These are phyloP conservation scores for Fusarium verticillioides DNA, from an alignment of 2,329 filamentous ascomycete genomes.

Conservation along the genomic window DNA sequence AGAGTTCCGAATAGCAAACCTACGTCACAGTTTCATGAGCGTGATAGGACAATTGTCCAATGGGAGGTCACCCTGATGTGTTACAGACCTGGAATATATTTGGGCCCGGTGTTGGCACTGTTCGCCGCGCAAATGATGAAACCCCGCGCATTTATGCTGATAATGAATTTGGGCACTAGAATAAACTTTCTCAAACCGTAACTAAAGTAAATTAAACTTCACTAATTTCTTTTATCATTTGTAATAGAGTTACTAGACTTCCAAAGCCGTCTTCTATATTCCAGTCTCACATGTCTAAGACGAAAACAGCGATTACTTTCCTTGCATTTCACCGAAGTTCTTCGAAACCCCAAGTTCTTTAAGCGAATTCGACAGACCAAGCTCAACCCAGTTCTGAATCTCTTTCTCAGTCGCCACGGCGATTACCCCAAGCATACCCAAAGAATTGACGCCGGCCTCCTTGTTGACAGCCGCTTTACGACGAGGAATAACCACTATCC, in stretches of 20 bases:
- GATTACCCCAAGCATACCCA: not conserved
- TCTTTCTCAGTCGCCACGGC: constrained; percentile 5
- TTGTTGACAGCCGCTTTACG: not conserved
- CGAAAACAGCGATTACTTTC: not conserved
- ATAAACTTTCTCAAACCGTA: fast-evolving
- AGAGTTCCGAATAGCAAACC: not conserved
- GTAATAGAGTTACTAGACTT: not conserved
- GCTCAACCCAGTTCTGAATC: not conserved
- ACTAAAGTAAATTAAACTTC: fast-evolving
- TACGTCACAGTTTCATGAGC: not conserved
- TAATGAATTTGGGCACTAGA: fast-evolving
- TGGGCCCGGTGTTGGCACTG: not conserved
- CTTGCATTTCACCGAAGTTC: fast-evolving
- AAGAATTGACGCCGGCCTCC: not conserved
- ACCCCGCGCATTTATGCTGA: not conserved
- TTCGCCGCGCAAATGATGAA: not conserved
- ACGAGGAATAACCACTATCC: constrained; percentile 1
- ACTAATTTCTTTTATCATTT: no score
- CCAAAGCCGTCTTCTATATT: not conserved
- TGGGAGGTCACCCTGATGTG: not conserved
- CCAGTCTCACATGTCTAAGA: fast-evolving
- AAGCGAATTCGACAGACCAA: not conserved
- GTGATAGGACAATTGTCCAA: not conserved
- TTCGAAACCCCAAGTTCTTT: not conserved
- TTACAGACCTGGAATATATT: not conserved